phyloP scores from a whole-genome alignment of 2,329 filamentous ascomycete species.

The Neocatenulostroma microsporum region DNA sequence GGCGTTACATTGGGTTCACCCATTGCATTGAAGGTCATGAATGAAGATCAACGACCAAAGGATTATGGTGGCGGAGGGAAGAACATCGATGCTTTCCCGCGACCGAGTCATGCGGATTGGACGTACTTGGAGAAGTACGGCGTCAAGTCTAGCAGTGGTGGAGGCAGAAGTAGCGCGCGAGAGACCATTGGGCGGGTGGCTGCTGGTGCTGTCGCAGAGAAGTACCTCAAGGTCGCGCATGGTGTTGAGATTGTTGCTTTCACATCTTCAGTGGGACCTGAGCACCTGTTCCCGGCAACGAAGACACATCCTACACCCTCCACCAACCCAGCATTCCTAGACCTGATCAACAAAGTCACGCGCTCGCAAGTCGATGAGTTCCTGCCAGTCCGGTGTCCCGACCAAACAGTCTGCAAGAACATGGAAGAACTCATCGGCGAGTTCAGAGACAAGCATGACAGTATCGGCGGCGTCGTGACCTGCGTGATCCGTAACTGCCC shows the following conservation, averaged over 20 bases:
- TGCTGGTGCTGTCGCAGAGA: slow-evolving; percentile 85
- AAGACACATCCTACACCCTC: slow-evolving; percentile 59
- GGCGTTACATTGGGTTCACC: slow-evolving; percentile 86
- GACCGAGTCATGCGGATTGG: slow-evolving; percentile 91
- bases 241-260: slow-evolving; percentile 89
- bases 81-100: slow-evolving; percentile 83
- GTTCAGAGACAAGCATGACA: slow-evolving; percentile 71
- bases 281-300: slow-evolving; percentile 68
- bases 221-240: slow-evolving; percentile 74
- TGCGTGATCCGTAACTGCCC: slow-evolving; percentile 86
- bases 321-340: slow-evolving; percentile 70
- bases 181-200: slow-evolving; percentile 91
- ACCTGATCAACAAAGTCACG: slow-evolving; percentile 63
- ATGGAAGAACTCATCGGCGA: slow-evolving; percentile 77
- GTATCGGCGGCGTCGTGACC: slow-evolving; percentile 89
- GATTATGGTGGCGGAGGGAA: slow-evolving; percentile 62
- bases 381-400: slow-evolving; percentile 80
- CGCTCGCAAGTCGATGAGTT: slow-evolving; percentile 72
- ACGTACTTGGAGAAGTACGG: slow-evolving; percentile 98
- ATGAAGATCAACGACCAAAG: slow-evolving; percentile 85
- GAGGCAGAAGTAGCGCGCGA: slow-evolving; percentile 81
- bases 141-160: slow-evolving; percentile 81
- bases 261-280: slow-evolving; percentile 72
- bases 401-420: slow-evolving; percentile 52
- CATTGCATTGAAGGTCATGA: slow-evolving; percentile 77